Evolutionary conservation across 176 grass and related monocot species (phyloP), one percentile per base, ranked within the genome.

Genomic region (Neostapfia colusana): DNA sequence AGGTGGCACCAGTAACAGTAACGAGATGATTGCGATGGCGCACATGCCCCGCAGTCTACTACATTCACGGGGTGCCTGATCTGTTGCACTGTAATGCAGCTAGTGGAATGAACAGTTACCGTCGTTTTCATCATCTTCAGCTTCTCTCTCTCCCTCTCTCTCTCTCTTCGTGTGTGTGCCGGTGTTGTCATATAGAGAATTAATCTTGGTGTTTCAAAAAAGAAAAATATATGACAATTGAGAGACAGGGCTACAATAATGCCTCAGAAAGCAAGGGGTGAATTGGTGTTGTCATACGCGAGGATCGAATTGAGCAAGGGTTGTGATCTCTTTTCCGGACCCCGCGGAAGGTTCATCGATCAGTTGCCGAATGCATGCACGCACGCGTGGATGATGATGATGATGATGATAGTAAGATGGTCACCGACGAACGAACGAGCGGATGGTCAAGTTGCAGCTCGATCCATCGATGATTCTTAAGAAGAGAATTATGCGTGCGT

Each of bases 1-100:
- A 18, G 23, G 65, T 42, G 17, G 73, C 73, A 11, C 72, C 34
- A 31, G 31, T 31, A 49, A 15, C 42, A 70, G 41, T 69, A 37
- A 34, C 73, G 64, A 69, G 44, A 51, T 69, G 73, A 70, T 63
- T 49, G 65, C 13, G 55, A 70, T n/a, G 54, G 65, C 27, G 21
- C 20, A 48, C 45, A 48, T 13, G 73, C 81, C 17, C 81, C 17
- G 65, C 65, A 0, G 34, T 77, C 70, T 70, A 15, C 31, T 45
- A 45, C 14, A 23, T 42, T 28, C 39, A 35, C 80, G 37, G 51
- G 13, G 40, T 20, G 48, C 6, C 24, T 53, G 12, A 31, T 25
- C 18, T 28, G 25, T 59, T 21, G 38, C 17, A 67, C 27, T 16
- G 18, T 5, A 20, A 62, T 60, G 25, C 15, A 15, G 24, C 27